phyloP scores from a whole-genome alignment of 192 early-diverging fungal genomes.

The Umbelopsis isabellina region DNA sequence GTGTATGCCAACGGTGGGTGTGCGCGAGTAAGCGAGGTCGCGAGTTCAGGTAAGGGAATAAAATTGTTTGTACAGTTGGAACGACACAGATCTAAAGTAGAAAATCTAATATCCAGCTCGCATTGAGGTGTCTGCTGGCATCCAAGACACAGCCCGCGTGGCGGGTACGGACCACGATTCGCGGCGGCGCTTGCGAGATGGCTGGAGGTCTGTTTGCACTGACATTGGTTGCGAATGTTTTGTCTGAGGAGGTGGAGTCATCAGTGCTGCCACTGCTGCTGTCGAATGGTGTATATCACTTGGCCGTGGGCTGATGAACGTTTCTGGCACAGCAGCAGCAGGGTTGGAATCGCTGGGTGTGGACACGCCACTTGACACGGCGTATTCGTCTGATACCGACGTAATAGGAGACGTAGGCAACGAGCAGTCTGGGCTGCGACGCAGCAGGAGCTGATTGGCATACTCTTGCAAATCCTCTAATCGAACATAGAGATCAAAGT shows the following conservation, averaged over 20 bases:
- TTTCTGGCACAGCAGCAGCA: neutral
- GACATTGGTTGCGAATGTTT: neutral
- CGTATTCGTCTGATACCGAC: neutral
- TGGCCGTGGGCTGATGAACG: neutral
- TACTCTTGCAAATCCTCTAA: slow-evolving; percentile 62
- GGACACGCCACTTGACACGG: neutral
- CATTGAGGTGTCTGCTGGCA: neutral
- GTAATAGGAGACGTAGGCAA: slow-evolving; percentile 4
- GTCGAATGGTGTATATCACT: neutral
- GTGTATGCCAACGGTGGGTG: no score
- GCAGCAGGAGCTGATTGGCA: slow-evolving; percentile 63
- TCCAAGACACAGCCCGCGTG: neutral
- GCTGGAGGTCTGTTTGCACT: neutral
- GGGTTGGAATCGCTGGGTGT: neutral
- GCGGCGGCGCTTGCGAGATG: neutral
- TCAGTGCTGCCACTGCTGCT: neutral
- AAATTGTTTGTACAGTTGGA: no score
- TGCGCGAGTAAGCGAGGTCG: no score
- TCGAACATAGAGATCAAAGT: slow-evolving; percentile 71
- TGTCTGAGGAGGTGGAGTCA: neutral
- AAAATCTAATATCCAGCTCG: slow-evolving; percentile 17
- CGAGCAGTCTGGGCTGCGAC: slow-evolving; percentile 30
- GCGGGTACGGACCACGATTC: neutral
- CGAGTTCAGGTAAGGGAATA: no score
- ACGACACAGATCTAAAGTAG: no score